These are phyloP conservation scores for Kodamaea sp. DNA, from an alignment of 1,139 yeast species.

Conservation along the genomic window DNA sequence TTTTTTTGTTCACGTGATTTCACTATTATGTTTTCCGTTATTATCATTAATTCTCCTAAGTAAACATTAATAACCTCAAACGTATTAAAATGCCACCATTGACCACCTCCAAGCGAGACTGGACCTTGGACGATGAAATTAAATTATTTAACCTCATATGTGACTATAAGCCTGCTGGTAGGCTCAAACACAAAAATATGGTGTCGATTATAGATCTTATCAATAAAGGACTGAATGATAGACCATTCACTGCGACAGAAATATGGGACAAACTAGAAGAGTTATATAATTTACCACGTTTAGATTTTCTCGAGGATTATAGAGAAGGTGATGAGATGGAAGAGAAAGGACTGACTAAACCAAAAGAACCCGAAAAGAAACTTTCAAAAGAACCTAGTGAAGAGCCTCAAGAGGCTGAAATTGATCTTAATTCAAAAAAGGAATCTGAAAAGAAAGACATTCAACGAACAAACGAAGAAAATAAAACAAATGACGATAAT, in stretches of 20 bases:
- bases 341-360: neutral
- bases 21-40: neutral
- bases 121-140: constrained; percentile 69
- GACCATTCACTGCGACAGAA: constrained; percentile 43
- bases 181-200: constrained; percentile 58
- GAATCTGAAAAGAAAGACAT: neutral
- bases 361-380: constrained; percentile 1
- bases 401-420: neutral
- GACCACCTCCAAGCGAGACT: constrained; percentile 19
- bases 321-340: constrained; percentile 6
- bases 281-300: constrained; percentile 52
- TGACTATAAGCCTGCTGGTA: constrained; percentile 64
- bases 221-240: constrained; percentile 28
- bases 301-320: constrained; percentile 50
- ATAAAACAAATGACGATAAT: constrained; percentile 1
- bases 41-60: neutral
- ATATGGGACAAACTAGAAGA: constrained; percentile 55
- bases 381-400: neutral
- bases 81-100: neutral
- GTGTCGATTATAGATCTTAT: constrained; percentile 50
- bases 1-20: constrained; percentile 3
- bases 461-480: neutral
- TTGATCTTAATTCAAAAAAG: too few relatives aligned
- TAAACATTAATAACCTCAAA: neutral
- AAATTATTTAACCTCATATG: constrained; percentile 62